Evolutionary conservation across 495 filamentous ascomycete species (phyloP).

Genomic region (Haplographium delicatum): DNA sequence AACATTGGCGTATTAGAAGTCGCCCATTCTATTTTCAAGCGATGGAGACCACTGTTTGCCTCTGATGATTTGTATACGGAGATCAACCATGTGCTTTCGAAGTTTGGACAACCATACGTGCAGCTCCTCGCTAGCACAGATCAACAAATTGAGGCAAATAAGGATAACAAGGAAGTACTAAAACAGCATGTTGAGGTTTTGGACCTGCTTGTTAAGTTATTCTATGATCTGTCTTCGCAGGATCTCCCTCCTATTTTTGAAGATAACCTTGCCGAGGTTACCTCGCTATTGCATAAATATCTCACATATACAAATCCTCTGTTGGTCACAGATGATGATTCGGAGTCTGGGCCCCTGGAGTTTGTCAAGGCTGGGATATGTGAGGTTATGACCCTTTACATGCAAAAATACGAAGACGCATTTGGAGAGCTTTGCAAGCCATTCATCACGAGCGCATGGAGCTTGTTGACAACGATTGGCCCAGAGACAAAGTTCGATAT

Average conservation of each 20-base stretch:
- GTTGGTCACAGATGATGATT: slow-evolving; percentile 76
- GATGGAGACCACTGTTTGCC: slow-evolving; percentile 89
- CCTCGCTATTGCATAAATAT: slow-evolving; percentile 82
- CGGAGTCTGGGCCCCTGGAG: slow-evolving; percentile 79
- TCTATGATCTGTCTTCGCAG: slow-evolving; percentile 94
- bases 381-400: slow-evolving; percentile 77
- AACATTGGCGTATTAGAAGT: slow-evolving; percentile 96
- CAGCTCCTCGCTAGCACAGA: slow-evolving; percentile 73
- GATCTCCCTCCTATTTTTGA: slow-evolving; percentile 87
- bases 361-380: slow-evolving; percentile 88
- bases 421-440: slow-evolving; percentile 71
- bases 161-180: slow-evolving; percentile 65
- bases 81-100: slow-evolving; percentile 85
- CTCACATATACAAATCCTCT: slow-evolving; percentile 80
- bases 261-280: slow-evolving; percentile 70
- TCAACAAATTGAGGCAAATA: slow-evolving; percentile 66
- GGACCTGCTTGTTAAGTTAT: slow-evolving; percentile 80
- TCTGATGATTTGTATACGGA: slow-evolving; percentile 88
- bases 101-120: slow-evolving; percentile 78
- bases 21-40: slow-evolving; percentile 94
- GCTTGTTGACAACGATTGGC: slow-evolving; percentile 77
- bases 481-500: slow-evolving; percentile 89
- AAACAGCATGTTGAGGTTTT: slow-evolving; percentile 74
- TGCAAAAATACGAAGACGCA: slow-evolving; percentile 90
- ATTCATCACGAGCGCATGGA: slow-evolving; percentile 88